Percentiles rank a stretch among this genome's conserved stretches.
These are phyloP conservation scores for Cladosporium sp. DNA, from an alignment of 2,329 filamentous ascomycete genomes.

Conservation along the genomic window DNA sequence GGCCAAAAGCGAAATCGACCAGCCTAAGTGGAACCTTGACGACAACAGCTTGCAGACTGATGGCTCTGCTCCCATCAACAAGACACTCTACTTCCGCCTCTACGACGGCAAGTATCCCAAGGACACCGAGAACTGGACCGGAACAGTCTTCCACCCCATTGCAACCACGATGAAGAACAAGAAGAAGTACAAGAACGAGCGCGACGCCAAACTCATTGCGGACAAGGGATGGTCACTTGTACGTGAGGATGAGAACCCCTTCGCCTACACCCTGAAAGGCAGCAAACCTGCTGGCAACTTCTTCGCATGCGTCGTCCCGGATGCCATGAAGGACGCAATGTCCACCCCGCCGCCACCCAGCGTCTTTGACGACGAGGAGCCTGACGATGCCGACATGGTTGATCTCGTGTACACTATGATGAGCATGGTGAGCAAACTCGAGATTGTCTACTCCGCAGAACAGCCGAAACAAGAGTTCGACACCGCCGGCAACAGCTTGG, in stretches of 20 bases:
- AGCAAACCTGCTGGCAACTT: neutral
- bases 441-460: neutral
- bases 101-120: conserved; percentile 3
- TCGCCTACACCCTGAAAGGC: neutral
- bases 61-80: conserved; percentile 4
- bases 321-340: neutral
- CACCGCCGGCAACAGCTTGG: neutral
- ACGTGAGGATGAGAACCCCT: neutral
- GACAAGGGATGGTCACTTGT: conserved; percentile 1
- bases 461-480: neutral
- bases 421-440: neutral
- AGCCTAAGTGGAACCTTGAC: conserved; percentile 11
- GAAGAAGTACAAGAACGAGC: conserved; percentile 9
- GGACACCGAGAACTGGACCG: neutral
- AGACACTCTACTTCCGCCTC: conserved; percentile 14
- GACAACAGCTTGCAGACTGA: neutral
- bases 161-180: conserved; percentile 10
- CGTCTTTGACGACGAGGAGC: neutral
- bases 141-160: neutral
- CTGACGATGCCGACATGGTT: neutral
- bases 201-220: conserved; percentile 11
- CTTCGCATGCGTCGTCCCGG: neutral
- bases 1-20: neutral
- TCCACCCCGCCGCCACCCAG: neutral
- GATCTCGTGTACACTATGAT: neutral